Conservation (phyloP, 2,329 filamentous ascomycete species). For the Cercospora sp. region DNA sequence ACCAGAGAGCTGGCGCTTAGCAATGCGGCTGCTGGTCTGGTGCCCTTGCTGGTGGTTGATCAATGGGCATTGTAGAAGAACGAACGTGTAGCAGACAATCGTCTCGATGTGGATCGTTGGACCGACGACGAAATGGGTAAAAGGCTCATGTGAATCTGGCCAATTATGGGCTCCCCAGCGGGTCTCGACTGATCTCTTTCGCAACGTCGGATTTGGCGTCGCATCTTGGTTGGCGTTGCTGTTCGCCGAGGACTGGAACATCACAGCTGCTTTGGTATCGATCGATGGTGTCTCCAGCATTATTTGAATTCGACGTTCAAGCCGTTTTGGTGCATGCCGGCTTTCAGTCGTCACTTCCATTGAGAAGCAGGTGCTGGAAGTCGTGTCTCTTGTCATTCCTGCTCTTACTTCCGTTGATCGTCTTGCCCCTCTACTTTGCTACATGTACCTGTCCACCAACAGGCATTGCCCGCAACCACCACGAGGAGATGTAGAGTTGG, state of each 20-base stretch:
- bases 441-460: background rate
- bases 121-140: background rate
- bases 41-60: background rate
- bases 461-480: background rate
- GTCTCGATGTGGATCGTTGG: background rate
- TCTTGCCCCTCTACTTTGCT: background rate
- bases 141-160: background rate
- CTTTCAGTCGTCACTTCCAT: background rate
- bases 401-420: background rate
- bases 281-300: background rate
- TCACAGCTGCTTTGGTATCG: background rate
- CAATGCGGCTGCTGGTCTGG: background rate
- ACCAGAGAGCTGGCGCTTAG: background rate
- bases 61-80: background rate
- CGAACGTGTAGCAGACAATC: background rate
- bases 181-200: background rate
- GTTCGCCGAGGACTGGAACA: background rate
- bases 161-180: background rate
- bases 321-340: background rate
- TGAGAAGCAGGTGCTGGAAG: background rate
- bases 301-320: background rate
- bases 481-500: background rate
- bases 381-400: background rate
- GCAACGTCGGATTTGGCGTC: background rate
- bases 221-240: background rate